Base-by-base conservation (phyloP, 768 basidiomycete species). In the Leccinellum luteum region DNA sequence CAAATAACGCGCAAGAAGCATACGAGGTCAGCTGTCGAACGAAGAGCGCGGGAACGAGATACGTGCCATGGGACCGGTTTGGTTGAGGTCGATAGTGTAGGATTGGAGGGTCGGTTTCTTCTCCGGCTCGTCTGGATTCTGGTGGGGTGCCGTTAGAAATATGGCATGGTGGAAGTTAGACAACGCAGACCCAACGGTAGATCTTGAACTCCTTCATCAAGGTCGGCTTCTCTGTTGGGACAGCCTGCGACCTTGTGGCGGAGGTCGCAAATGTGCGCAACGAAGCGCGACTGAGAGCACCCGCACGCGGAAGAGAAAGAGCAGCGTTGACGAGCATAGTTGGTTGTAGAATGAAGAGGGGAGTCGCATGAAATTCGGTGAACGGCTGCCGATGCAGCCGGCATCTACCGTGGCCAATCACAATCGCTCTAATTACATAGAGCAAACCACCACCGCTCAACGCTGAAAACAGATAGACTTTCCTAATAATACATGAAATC, bases 121-220 rank as follows among this genome's bases (percentile, higher is more conserved):
- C 52, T 86, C 82, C 17, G 97, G 96, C 69, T 91, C 86, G 71
- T 99, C 97, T 25, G 97, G 97, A 76, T 98, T 95, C 95, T 86
- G 65, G 25, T 48, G 28, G 21, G 3, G 43, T 12, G 15, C 2
- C 13, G 5, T 13, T 55, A 27, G n/a, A 9, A 7, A 28, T 34
- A 48, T 12, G 43, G 27, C 3, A 3, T 2, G 28, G 0, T 14
- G 31, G 6, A 1, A 12, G 31, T 23, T 17, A 15, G 5, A 6
- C 45, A 14, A 17, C 7, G 49, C 63, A 43, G 57, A 92, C 92
- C 94, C 97, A 99, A 73, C 97, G 91, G 78, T 99, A 99, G 63
- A 99, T 94, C 82, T 95, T 92, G 82, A 99, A 98, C 74, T 94
- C 89, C 79, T 98, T 98, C 67, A 87, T 78, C 64, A 89, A 69